These are phyloP conservation scores for Bolboschoenus planiculmis DNA, from an alignment of 176 grass and related monocot genomes.

Conservation along the genomic window DNA sequence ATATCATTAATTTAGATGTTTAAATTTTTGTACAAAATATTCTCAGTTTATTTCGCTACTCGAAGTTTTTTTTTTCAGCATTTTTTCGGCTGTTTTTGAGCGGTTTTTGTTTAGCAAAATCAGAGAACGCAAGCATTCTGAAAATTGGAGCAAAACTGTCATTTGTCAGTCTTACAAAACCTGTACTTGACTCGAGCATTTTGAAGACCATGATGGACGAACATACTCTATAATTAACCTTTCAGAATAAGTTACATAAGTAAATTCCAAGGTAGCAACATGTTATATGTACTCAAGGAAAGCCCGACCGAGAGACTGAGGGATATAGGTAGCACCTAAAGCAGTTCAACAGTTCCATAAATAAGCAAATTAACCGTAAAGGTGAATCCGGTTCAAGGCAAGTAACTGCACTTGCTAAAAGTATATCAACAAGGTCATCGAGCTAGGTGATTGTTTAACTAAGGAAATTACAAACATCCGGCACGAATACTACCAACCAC, in stretches of 20 bases:
- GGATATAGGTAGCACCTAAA: neutral
- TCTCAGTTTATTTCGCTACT: neutral
- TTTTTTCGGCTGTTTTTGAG: no score
- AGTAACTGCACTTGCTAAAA: neutral
- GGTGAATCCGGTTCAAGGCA: neutral
- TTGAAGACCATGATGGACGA: neutral
- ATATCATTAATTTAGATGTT: no score
- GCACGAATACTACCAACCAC: constrained; percentile 23
- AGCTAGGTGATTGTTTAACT: constrained; percentile 1
- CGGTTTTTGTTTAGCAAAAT: no score
- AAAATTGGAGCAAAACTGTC: no score
- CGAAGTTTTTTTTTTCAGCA: neutral
- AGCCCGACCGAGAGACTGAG: neutral
- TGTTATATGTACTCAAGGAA: neutral
- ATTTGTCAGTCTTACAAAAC: no score
- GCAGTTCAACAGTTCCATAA: neutral
- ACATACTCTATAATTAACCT: no score
- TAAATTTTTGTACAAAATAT: neutral
- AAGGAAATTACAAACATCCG: constrained; percentile 27
- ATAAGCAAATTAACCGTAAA: neutral
- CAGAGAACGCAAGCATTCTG: no score
- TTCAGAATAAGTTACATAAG: no score
- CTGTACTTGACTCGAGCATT: no score
- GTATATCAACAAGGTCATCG: neutral
- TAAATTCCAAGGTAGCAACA: no score